Conservation (phyloP, 768 basidiomycete species). For the Russula dissimulans region DNA sequence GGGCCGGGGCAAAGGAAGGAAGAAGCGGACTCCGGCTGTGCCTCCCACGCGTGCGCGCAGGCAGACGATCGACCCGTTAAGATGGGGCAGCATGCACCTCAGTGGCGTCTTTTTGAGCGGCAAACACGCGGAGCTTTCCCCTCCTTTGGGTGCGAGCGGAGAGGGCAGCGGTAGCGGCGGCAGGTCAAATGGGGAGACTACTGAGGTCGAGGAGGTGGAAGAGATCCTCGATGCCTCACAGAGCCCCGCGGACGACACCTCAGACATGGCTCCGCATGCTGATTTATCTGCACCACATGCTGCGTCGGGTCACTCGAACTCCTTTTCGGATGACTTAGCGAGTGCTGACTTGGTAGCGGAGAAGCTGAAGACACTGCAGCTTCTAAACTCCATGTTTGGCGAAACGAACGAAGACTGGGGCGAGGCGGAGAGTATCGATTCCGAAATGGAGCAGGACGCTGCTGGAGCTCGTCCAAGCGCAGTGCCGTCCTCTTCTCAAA, state of each 20-base stretch:
- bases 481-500: constrained; percentile 8
- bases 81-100: constrained; percentile 61
- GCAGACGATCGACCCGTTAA: constrained; percentile 61
- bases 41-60: constrained; percentile 50
- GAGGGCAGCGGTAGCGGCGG: neutral
- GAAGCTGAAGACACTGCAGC: constrained; percentile 36
- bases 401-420: constrained; percentile 44
- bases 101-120: constrained; percentile 56
- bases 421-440: constrained; percentile 47
- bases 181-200: neutral
- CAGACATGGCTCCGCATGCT: neutral
- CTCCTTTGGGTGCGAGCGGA: constrained; percentile 14
- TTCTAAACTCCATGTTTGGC: constrained; percentile 48
- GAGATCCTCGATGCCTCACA: constrained; percentile 19
- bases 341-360: constrained; percentile 32
- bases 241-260: neutral
- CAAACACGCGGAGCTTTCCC: neutral
- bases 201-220: constrained; percentile 6
- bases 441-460: constrained; percentile 43
- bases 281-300: neutral
- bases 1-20: constrained; percentile 26
- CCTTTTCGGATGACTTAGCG: constrained; percentile 3
- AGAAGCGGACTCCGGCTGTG: constrained; percentile 35
- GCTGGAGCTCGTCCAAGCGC: constrained; percentile 17
- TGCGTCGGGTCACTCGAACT: neutral